phyloP scores from a whole-genome alignment of 306 rosid genomes.

The Macrotyloma uniflorum region DNA sequence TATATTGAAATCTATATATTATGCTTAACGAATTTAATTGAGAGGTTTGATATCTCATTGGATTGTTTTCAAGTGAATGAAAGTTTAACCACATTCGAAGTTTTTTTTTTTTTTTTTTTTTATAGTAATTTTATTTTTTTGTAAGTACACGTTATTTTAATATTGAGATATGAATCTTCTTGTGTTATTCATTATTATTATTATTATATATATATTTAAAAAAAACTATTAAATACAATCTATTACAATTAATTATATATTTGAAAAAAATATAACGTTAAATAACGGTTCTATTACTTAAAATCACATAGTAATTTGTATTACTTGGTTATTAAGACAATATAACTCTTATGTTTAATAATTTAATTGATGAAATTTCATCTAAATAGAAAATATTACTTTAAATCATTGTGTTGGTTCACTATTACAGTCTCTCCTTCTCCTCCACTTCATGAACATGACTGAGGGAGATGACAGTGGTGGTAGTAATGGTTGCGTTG shows the following conservation, averaged over 20 bases:
- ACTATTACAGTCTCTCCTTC: neutral
- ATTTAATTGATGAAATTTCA: neutral
- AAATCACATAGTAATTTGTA: neutral
- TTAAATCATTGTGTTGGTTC: neutral
- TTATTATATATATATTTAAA: too few species aligned
- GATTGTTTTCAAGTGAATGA: too few species aligned
- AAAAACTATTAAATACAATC: too few species aligned
- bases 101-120: too few species aligned
- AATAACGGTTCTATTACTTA: neutral
- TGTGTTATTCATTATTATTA: too few species aligned
- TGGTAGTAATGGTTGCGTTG: neutral
- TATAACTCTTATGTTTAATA: neutral
- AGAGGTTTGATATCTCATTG: too few species aligned
- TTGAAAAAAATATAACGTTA: neutral
- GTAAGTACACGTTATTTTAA: too few species aligned
- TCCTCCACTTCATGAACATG: slow-evolving; percentile 25
- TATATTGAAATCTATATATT: too few species aligned
- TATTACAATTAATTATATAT: neutral
- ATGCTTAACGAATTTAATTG: too few species aligned
- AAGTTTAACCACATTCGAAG: too few species aligned
- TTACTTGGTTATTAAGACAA: slow-evolving; percentile 4
- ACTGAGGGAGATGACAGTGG: neutral
- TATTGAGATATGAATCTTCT: too few species aligned
- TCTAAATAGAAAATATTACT: neutral
- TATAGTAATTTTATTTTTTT: too few species aligned